Conservation (phyloP, 2,329 filamentous ascomycete species). For the Metarhizium rileyi region DNA sequence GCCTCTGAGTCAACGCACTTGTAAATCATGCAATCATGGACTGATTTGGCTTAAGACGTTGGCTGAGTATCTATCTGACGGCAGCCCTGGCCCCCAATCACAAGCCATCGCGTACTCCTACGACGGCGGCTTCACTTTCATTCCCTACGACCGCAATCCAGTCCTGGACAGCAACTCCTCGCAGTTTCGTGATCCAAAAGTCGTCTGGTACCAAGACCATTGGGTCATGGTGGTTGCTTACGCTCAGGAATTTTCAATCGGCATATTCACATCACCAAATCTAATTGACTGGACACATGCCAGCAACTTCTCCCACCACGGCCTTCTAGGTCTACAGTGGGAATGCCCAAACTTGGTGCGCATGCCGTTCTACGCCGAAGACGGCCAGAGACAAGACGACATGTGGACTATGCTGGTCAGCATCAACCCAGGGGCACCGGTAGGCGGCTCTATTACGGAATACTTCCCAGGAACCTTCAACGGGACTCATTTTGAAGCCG, state of each 20-base stretch:
- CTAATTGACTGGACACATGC: slow-evolving; percentile 44
- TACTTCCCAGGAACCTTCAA: slow-evolving; percentile 53
- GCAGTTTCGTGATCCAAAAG: slow-evolving; percentile 58
- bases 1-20: not conserved
- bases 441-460: slow-evolving; percentile 44
- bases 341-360: slow-evolving; percentile 54
- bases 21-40: not conserved
- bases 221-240: slow-evolving; percentile 52
- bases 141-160: slow-evolving; percentile 49
- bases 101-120: slow-evolving; percentile 53
- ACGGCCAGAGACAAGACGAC: slow-evolving; percentile 17
- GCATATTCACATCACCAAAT: slow-evolving; percentile 51
- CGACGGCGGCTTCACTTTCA: slow-evolving; percentile 53
- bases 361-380: slow-evolving; percentile 34
- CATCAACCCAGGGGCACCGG: slow-evolving; percentile 47
- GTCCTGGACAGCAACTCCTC: slow-evolving; percentile 44
- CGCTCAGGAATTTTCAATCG: slow-evolving; percentile 40
- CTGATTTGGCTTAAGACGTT: slow-evolving; percentile 12
- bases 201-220: slow-evolving; percentile 44
- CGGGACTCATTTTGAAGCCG: slow-evolving; percentile 47
- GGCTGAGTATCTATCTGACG: slow-evolving; percentile 2
- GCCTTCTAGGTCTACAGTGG: slow-evolving; percentile 45
- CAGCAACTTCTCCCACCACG: slow-evolving; percentile 45
- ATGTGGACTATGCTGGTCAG: slow-evolving; percentile 38
- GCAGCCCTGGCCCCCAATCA: slow-evolving; percentile 25